phyloP scores from a whole-genome alignment of 2,329 filamentous ascomycete genomes.

The Trichoderma sp. region DNA sequence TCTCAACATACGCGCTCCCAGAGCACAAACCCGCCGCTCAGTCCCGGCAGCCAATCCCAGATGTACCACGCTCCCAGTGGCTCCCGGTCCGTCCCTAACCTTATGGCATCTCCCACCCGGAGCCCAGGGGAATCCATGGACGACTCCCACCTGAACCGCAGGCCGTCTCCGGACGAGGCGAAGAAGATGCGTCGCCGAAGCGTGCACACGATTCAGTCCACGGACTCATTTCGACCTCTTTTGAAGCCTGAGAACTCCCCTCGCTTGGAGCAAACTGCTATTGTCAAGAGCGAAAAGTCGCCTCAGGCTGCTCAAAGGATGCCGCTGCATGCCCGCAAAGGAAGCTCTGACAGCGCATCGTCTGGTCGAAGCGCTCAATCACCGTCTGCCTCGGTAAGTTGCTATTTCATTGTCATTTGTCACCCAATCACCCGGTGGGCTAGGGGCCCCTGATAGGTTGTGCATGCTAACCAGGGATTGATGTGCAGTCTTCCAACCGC shows the following conservation, averaged over 20 bases:
- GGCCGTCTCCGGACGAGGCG: slow-evolving; percentile 63
- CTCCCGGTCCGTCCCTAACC: slow-evolving; percentile 43
- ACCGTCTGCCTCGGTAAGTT: slow-evolving; percentile 67
- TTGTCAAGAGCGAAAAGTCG: slow-evolving; percentile 12
- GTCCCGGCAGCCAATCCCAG: slow-evolving; percentile 36
- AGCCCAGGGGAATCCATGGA: slow-evolving; percentile 60
- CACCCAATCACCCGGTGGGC: slow-evolving; percentile 48
- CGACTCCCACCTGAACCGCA: slow-evolving; percentile 66
- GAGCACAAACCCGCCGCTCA: slow-evolving; percentile 36
- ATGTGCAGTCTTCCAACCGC: slow-evolving; percentile 62
- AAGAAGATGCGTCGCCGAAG: slow-evolving; percentile 82
- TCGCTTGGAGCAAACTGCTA: slow-evolving; percentile 7
- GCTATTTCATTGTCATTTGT: slow-evolving; percentile 35
- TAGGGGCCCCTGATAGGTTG: slow-evolving; percentile 26
- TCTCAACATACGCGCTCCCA: slow-evolving; percentile 44
- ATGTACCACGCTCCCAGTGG: slow-evolving; percentile 38
- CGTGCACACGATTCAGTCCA: slow-evolving; percentile 64
- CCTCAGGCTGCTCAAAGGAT: slow-evolving; percentile 19
- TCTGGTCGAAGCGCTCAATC: slow-evolving; percentile 62
- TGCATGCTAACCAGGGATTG: slow-evolving; percentile 52
- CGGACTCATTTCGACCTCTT: slow-evolving; percentile 33
- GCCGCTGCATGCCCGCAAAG: slow-evolving; percentile 48
- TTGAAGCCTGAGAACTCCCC: slow-evolving; percentile 19
- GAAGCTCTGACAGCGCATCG: slow-evolving; percentile 66
- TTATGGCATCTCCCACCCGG: slow-evolving; percentile 51